Conservation (phyloP, 192 early-diverging fungal genomes). For the Chytriomyces hyalinus region DNA sequence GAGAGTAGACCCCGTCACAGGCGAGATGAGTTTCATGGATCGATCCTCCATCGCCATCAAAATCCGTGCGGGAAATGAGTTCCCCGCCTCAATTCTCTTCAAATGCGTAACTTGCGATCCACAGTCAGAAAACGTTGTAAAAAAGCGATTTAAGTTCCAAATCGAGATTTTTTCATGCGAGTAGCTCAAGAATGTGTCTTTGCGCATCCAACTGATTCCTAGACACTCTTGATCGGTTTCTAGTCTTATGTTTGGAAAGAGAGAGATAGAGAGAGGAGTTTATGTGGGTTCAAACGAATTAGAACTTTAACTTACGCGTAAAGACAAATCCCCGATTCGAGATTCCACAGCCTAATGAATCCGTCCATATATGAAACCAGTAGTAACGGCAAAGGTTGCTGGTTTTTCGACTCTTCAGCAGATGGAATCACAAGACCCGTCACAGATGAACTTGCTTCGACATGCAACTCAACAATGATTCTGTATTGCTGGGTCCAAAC, state of each 20-base stretch:
- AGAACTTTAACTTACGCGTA: constrained; percentile 19
- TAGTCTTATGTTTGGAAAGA: constrained; percentile 26
- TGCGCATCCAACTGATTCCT: constrained; percentile 57
- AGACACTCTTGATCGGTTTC: constrained; percentile 52
- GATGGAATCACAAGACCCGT: constrained; percentile 38
- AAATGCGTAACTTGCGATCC: constrained; percentile 32
- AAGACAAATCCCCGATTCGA: constrained; percentile 50
- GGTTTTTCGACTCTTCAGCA: neutral
- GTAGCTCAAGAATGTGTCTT: constrained; percentile 48
- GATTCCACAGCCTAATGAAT: constrained; percentile 57
- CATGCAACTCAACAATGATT: constrained; percentile 48
- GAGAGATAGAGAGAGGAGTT: neutral
- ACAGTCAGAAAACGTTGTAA: constrained; percentile 41
- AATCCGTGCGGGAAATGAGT: constrained; percentile 43
- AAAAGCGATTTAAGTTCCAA: constrained; percentile 58
- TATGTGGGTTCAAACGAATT: neutral
- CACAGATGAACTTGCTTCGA: constrained; percentile 47
- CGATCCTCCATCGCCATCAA: constrained; percentile 49
- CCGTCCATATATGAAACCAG: constrained; percentile 55
- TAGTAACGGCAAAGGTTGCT: constrained; percentile 44
- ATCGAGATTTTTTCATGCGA: constrained; percentile 47
- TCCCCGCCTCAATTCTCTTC: constrained; percentile 25
- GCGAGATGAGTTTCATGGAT: constrained; percentile 50
- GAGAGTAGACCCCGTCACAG: constrained; percentile 51
- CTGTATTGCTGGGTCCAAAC: constrained; percentile 55